These are phyloP conservation scores for Neofusicoccum sp. DNA, from an alignment of 2,329 filamentous ascomycete genomes.

Conservation along the genomic window DNA sequence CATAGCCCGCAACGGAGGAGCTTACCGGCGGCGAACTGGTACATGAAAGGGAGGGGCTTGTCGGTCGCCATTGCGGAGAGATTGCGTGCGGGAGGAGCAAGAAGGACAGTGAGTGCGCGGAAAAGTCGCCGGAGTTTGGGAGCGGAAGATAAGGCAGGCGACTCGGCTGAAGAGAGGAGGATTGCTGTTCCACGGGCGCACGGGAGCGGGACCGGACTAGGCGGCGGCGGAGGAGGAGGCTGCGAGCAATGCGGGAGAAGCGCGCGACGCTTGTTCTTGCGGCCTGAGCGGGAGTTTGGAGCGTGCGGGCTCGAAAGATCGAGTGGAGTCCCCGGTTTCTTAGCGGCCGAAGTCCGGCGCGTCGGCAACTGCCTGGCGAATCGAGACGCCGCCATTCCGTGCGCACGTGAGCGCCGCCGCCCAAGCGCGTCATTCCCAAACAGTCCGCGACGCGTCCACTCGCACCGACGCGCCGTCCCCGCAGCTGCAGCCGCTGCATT, in stretches of 20 bases:
- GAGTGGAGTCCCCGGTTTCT: conserved; percentile 5
- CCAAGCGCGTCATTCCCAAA: conserved; percentile 3
- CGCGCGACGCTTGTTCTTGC: background rate
- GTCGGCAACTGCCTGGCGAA: background rate
- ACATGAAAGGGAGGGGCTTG: conserved; percentile 85
- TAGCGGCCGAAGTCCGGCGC: conserved; percentile 7
- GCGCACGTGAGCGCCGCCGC: background rate
- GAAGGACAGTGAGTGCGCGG: conserved; percentile 18
- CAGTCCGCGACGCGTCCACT: conserved; percentile 21
- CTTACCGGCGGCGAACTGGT: conserved; percentile 91
- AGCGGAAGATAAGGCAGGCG: conserved; percentile 17
- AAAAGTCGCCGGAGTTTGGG: conserved; percentile 16
- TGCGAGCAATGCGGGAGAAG: background rate
- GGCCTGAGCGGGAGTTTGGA: conserved; percentile 6
- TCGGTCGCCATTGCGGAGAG: conserved; percentile 49
- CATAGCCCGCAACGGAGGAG: conserved; percentile 32
- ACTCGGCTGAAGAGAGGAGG: background rate
- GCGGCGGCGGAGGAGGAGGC: background rate
- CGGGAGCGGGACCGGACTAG: background rate
- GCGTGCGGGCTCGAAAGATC: conserved; percentile 8
- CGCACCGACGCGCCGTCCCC: background rate
- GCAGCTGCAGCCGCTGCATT: background rate
- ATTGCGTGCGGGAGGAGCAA: conserved; percentile 28
- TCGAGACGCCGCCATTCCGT: background rate
- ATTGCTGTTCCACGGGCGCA: background rate